These are phyloP conservation scores for Phaffia tasmanica DNA, from an alignment of 768 basidiomycete species.

Conservation along the genomic window DNA sequence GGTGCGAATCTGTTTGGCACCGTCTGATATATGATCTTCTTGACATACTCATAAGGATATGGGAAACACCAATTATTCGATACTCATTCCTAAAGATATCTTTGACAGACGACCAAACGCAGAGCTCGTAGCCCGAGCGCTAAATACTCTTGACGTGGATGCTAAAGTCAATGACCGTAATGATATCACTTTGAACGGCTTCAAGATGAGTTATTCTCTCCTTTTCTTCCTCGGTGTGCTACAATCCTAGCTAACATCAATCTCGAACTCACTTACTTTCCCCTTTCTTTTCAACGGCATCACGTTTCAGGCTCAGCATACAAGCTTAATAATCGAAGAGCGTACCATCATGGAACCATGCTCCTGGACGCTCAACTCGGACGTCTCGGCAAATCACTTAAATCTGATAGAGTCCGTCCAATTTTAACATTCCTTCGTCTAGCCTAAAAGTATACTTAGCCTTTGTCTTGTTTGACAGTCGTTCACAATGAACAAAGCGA, in stretches of 20 bases:
- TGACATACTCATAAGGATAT: slow-evolving; percentile 52
- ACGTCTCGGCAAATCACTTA: slow-evolving; percentile 59
- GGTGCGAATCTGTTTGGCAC: neutral
- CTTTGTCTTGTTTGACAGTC: slow-evolving; percentile 42
- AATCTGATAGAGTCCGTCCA: slow-evolving; percentile 31
- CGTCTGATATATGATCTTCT: neutral
- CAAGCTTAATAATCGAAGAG: slow-evolving; percentile 78
- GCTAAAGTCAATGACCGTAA: slow-evolving; percentile 42
- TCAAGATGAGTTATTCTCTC: slow-evolving; percentile 28
- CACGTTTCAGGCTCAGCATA: slow-evolving; percentile 97
- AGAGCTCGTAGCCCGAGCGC: slow-evolving; percentile 61
- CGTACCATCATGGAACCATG: slow-evolving; percentile 99
- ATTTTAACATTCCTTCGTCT: neutral
- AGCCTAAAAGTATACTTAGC: neutral
- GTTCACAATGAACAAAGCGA: slow-evolving; percentile 69
- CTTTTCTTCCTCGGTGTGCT: slow-evolving; percentile 14
- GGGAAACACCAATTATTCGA: slow-evolving; percentile 94
- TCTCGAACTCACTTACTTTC: neutral
- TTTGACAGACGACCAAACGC: slow-evolving; percentile 75
- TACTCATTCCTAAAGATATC: slow-evolving; percentile 67
- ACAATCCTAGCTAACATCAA: slow-evolving; percentile 5
- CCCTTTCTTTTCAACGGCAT: slow-evolving; percentile 6
- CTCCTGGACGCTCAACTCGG: slow-evolving; percentile 70
- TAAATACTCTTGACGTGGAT: slow-evolving; percentile 53
- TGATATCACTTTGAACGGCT: slow-evolving; percentile 23